phyloP scores from a whole-genome alignment of 192 early-diverging fungal genomes.

The Diversispora eburnea region DNA sequence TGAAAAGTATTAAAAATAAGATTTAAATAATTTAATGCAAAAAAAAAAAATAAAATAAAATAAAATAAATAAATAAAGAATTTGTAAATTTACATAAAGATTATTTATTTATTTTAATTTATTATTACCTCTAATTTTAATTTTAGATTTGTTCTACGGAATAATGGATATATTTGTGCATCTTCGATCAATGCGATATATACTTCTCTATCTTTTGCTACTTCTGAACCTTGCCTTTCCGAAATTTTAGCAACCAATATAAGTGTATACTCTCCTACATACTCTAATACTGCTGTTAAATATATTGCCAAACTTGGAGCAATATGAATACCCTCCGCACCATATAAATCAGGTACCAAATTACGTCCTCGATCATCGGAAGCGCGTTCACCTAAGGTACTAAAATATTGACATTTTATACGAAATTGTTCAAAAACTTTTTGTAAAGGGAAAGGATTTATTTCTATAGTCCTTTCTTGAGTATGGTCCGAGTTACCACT shows the following conservation, averaged over 20 bases:
- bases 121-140: constrained; percentile 43
- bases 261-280: constrained; percentile 56
- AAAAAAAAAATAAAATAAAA: neutral
- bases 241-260: constrained; percentile 46
- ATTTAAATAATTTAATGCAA: neutral
- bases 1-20: neutral
- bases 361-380: neutral
- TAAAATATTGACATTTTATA: constrained; percentile 53
- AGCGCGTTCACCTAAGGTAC: constrained; percentile 46
- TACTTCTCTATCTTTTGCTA: constrained; percentile 52
- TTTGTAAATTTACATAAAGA: neutral
- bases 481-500: constrained; percentile 44
- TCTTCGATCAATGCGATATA: constrained; percentile 51
- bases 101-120: neutral
- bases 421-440: constrained; percentile 47
- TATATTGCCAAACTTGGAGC: constrained; percentile 55
- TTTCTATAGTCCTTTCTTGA: constrained; percentile 33
- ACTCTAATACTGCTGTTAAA: constrained; percentile 55
- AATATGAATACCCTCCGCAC: constrained; percentile 33
- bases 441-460: constrained; percentile 32
- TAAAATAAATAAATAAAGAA: neutral
- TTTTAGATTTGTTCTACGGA: constrained; percentile 50
- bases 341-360: constrained; percentile 30
- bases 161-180: constrained; percentile 46
- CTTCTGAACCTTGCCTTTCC: constrained; percentile 47